A percentile compares a stretch with the other conserved stretches of the same genome.
Evolutionary conservation across 129 eudicot genomes (phyloP).

Genomic region (Ambrosia trifida): DNA sequence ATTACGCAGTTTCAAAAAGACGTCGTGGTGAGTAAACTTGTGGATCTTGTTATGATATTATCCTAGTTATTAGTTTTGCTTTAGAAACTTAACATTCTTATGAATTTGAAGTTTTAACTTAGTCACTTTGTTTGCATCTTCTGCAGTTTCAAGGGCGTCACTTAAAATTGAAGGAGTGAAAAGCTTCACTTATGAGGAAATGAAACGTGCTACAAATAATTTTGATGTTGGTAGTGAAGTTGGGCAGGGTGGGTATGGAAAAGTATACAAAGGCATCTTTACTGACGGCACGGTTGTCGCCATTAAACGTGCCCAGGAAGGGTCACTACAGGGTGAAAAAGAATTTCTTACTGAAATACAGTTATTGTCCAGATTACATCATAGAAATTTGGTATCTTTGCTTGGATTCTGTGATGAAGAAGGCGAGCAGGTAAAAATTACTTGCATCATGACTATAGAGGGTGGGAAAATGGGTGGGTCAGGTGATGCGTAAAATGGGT

Average conservation of each 20-base stretch:
- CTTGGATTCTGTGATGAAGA: conserved; percentile 85
- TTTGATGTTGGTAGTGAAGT: conserved; percentile 50
- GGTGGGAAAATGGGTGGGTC: background rate
- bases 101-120: conserved; percentile 5
- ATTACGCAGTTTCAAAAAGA: conserved; percentile 43
- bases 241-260: conserved; percentile 91
- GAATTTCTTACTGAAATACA: conserved; percentile 88
- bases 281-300: conserved; percentile 72
- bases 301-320: conserved; percentile 79
- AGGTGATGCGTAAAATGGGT: background rate
- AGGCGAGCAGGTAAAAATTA: conserved; percentile 67
- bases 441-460: conserved; percentile 5
- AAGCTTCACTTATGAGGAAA: conserved; percentile 60
- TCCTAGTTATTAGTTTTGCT: background rate
- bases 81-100: background rate
- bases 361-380: conserved; percentile 76
- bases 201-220: conserved; percentile 60
- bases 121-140: conserved; percentile 7
- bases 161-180: conserved; percentile 76
- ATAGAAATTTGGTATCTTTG: conserved; percentile 68
- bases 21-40: conserved; percentile 53
- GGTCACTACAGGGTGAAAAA: conserved; percentile 78
- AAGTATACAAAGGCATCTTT: conserved; percentile 67
- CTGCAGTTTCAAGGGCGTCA: conserved; percentile 58
- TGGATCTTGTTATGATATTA: background rate